phyloP scores from a whole-genome alignment of 1,284 basidiomycete genomes.

The Cryptococcus wingfieldii region DNA sequence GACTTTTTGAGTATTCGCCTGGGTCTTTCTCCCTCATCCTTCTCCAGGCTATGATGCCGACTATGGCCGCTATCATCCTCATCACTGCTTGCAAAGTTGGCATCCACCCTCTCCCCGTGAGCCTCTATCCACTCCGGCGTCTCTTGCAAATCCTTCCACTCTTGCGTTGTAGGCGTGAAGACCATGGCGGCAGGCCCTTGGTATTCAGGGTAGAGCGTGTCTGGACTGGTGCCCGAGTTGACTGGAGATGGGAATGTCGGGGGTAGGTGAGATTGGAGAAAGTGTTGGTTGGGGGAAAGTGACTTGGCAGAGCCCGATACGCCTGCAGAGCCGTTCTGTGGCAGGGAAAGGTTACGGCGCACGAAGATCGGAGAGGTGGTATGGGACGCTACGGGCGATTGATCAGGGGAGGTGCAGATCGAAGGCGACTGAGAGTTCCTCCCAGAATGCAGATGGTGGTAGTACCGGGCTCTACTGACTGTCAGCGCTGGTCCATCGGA shows the following conservation, averaged over 20 bases:
- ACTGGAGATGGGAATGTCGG: constrained; percentile 32
- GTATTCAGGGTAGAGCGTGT: constrained; percentile 1
- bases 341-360: constrained; percentile 21
- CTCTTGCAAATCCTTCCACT: constrained; percentile 45
- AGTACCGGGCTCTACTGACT: constrained; percentile 43
- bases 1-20: constrained; percentile 16
- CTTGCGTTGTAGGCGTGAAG: constrained; percentile 50
- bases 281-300: constrained; percentile 42
- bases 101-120: constrained; percentile 6
- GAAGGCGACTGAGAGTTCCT: constrained; percentile 29
- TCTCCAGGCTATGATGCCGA: not conserved
- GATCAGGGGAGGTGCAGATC: constrained; percentile 32
- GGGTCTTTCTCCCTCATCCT: not conserved
- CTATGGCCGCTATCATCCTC: constrained; percentile 2
- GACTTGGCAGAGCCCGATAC: constrained; percentile 20
- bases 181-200: constrained; percentile 35
- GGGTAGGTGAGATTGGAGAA: constrained; percentile 42
- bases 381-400: constrained; percentile 17
- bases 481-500: not conserved
- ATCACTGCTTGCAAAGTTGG: constrained; percentile 11
- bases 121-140: constrained; percentile 22
- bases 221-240: constrained; percentile 8
- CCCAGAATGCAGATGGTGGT: constrained; percentile 39
- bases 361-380: constrained; percentile 15
- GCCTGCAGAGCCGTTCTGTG: constrained; percentile 15